These are phyloP conservation scores for Xanthoceras sorbifolium DNA, from an alignment of 345 rosid species.

Conservation along the genomic window DNA sequence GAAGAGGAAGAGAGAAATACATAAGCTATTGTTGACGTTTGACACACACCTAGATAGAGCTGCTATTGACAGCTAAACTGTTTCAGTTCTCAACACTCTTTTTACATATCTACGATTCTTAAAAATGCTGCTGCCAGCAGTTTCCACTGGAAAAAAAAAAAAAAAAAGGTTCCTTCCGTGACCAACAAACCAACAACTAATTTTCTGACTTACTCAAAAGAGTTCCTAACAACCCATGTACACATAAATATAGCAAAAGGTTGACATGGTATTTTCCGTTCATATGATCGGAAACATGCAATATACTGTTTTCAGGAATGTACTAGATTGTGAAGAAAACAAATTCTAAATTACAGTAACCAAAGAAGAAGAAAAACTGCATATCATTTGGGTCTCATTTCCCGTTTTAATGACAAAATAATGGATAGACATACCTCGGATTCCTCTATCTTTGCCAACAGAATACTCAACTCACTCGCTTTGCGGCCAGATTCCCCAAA, in stretches of 20 bases:
- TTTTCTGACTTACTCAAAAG: neutral
- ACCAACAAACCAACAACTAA: neutral
- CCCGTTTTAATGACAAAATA: conserved; percentile 18
- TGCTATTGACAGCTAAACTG: too few relatives aligned
- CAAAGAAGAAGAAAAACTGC: neutral
- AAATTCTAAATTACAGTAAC: neutral
- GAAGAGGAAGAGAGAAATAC: too few relatives aligned
- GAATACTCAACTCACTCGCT: conserved; percentile 72
- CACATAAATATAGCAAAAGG: neutral
- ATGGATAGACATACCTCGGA: conserved; percentile 65
- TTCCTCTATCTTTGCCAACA: conserved; percentile 91
- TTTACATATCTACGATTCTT: too few relatives aligned
- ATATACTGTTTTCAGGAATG: neutral
- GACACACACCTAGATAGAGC: too few relatives aligned
- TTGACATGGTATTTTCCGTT: neutral
- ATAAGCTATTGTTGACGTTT: too few relatives aligned
- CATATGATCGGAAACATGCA: neutral
- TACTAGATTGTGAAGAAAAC: neutral
- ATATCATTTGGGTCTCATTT: conserved; percentile 2
- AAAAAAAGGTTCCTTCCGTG: too few relatives aligned
- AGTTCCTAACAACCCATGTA: neutral
- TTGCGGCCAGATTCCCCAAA: conserved; percentile 91
- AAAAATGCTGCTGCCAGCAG: neutral
- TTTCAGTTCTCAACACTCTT: too few relatives aligned
- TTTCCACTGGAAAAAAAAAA: neutral